Evolutionary conservation across 257 asterid species (phyloP), one percentile per base, ranked within the genome.

Genomic region (Nicotiana tomentosiformis): DNA sequence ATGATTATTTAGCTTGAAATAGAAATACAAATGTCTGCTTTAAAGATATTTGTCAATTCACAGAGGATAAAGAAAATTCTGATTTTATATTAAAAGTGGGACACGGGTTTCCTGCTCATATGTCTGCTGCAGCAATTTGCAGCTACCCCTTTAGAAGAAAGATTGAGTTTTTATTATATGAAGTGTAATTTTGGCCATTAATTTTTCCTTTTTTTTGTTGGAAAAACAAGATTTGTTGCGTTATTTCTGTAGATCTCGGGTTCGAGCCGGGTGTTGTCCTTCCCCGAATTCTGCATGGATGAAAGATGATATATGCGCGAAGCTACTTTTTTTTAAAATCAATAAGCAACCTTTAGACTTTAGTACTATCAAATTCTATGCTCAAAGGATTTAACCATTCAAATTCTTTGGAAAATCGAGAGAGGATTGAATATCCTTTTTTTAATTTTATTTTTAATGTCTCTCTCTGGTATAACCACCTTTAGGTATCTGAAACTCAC

Each of bases 1-100:
- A 79, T 78, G 82, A 82, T 78, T 62, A 49, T 11, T 70, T 20
- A 68, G 78, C 60, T 70, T 70, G 6, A 74, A 49, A 74, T 26
- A 0, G 80, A 11, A 49, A 15, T 14, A 6, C 10, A 74, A 72
- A 74, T 49, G 80, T 30, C 79, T 26, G 43, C 62, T 74, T 43
- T 7, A 20, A 57, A 20, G 32, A 32, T 37, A 37, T 18, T 37
- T 35, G 78, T 70, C 78, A 43, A 70, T 43, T 68, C 78, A 43
- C 10, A 70, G 11, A 57, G 23, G 64, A 57, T 16, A 5, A 57
- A 57, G 26, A 57, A 57, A 16, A 5, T 17, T 53, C 57, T 53
- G 57, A 14, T 53, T 53, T 53, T 3, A 11, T 53, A 12, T 57
- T 7, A 57, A 46, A 43, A 5, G 37, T 11, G 20, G 79, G 79